Evolutionary conservation across 306 rosid genomes (phyloP).

Genomic region (peach (Prunus persica)): Prunus_persica_NCBIv2 NC_034012.1:8525001-8525500

Average conservation of each 20-base stretch:
- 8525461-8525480: slow-evolving; percentile 12
- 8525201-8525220: slow-evolving; percentile 90
- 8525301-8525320: slow-evolving; percentile 59
- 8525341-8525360: slow-evolving; percentile 75
- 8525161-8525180: slow-evolving; percentile 50
- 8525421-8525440: background rate
- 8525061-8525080: slow-evolving; percentile 35
- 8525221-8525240: slow-evolving; percentile 89
- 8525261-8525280: slow-evolving; percentile 48
- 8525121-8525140: slow-evolving; percentile 41
- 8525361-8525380: slow-evolving; percentile 1
- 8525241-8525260: slow-evolving; percentile 77
- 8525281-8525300: slow-evolving; percentile 62
- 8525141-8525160: slow-evolving; percentile 45
- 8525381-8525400: background rate
- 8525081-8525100: slow-evolving; percentile 71
- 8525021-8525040: slow-evolving; percentile 13
- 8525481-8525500: background rate
- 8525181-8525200: slow-evolving; percentile 83
- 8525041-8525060: background rate
- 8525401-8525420: slow-evolving; percentile 18
- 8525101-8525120: slow-evolving; percentile 43
- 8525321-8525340: slow-evolving; percentile 80
- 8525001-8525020: slow-evolving; percentile 1
- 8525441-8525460: background rate